Percentiles rank a stretch among this genome's conserved stretches.
These are phyloP conservation scores for Oryza meridionalis DNA, from an alignment of 176 grass and related monocot genomes.

Conservation along the genomic window DNA sequence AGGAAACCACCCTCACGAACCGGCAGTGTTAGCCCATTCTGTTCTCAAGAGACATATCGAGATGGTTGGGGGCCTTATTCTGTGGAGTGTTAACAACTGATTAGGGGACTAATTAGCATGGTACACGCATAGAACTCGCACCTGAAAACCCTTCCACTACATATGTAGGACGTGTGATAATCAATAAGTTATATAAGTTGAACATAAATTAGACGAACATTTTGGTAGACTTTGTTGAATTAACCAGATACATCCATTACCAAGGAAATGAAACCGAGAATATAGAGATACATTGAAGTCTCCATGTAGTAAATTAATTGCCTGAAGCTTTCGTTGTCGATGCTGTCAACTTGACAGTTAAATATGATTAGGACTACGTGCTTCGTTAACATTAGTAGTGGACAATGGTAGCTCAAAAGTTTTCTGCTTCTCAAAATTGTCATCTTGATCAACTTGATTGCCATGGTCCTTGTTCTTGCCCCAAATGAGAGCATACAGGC, in stretches of 20 bases:
- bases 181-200: too few species aligned
- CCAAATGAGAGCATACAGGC: conserved; percentile 81
- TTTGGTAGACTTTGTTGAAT: neutral
- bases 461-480: conserved; percentile 71
- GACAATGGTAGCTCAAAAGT: conserved; percentile 41
- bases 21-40: too few species aligned
- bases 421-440: conserved; percentile 31
- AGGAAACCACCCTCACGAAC: too few species aligned
- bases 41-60: too few species aligned
- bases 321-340: neutral
- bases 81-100: too few species aligned
- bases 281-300: neutral
- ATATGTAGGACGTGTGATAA: too few species aligned
- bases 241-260: neutral
- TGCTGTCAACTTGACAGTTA: neutral
- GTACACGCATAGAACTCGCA: too few species aligned
- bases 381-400: conserved; percentile 3
- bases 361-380: neutral
- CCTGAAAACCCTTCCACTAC: too few species aligned
- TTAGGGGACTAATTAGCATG: too few species aligned
- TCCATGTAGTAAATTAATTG: conserved; percentile 9
- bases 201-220: neutral
- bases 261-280: neutral
- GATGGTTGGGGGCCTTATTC: too few species aligned
- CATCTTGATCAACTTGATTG: neutral